Percentiles rank a stretch among this genome's conserved stretches.
Evolutionary conservation across 768 basidiomycete species (phyloP).

Genomic region (Tylopilus plumbeoviolaceoides): DNA sequence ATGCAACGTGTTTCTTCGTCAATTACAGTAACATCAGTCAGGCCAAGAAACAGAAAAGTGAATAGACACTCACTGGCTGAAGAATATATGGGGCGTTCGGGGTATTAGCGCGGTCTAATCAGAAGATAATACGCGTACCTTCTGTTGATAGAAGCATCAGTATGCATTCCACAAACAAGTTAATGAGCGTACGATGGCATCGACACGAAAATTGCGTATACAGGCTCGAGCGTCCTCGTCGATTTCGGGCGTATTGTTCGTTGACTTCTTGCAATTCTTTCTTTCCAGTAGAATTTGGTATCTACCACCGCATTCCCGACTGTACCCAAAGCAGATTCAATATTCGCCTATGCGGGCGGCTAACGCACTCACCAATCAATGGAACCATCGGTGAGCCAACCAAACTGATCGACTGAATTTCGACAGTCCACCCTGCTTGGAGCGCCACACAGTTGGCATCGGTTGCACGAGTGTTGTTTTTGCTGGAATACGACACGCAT

Average conservation of each 20-base stretch:
- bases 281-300: slow-evolving; percentile 24
- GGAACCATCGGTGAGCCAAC: slow-evolving; percentile 20
- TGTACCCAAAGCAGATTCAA: neutral
- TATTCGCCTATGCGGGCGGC: neutral
- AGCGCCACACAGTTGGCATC: slow-evolving; percentile 20
- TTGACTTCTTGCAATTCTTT: slow-evolving; percentile 8
- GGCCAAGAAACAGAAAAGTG: neutral
- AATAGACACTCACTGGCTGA: slow-evolving; percentile 12
- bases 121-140: slow-evolving; percentile 9
- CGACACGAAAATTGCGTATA: slow-evolving; percentile 24
- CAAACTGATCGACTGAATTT: slow-evolving; percentile 10
- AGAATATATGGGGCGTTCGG: neutral
- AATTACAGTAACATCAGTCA: neutral
- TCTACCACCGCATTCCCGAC: slow-evolving; percentile 19
- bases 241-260: neutral
- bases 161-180: neutral
- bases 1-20: slow-evolving; percentile 55
- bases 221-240: slow-evolving; percentile 21
- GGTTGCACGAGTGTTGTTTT: slow-evolving; percentile 11
- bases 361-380: slow-evolving; percentile 20
- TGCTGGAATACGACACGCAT: slow-evolving; percentile 23
- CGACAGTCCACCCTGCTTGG: slow-evolving; percentile 16
- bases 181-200: slow-evolving; percentile 15
- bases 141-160: slow-evolving; percentile 10
- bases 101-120: neutral